These are phyloP conservation scores for Evernia prunastri DNA, from an alignment of 495 filamentous ascomycete genomes.

Conservation along the genomic window DNA sequence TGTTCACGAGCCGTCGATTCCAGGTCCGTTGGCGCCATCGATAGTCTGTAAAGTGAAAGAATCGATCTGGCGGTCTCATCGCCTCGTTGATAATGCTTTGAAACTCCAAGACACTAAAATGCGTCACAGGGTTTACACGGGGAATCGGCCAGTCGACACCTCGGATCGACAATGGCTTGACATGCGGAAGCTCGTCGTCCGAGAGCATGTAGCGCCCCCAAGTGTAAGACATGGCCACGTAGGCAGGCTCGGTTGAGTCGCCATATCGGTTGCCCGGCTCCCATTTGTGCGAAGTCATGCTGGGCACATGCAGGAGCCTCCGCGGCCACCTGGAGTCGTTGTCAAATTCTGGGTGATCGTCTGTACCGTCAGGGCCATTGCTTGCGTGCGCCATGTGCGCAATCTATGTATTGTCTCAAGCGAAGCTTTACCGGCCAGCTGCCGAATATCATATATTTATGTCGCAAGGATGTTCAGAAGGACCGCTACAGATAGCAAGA, in stretches of 20 bases:
- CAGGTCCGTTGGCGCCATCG: no score
- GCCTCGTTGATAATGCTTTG: slow-evolving; percentile 1
- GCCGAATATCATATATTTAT: no score
- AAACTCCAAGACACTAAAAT: slow-evolving; percentile 7
- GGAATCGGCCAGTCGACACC: slow-evolving; percentile 4
- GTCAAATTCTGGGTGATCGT: slow-evolving; percentile 5
- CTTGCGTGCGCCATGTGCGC: no score
- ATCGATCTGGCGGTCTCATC: background rate
- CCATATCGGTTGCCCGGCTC: slow-evolving; percentile 2
- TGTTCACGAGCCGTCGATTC: no score
- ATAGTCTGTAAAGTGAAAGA: no score
- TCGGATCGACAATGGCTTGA: slow-evolving; percentile 1
- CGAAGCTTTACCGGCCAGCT: no score
- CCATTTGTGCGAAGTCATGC: slow-evolving; percentile 11
- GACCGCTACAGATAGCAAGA: no score
- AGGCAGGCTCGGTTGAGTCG: background rate
- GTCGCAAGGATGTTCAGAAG: no score
- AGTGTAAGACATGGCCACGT: slow-evolving; percentile 8
- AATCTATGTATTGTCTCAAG: no score
- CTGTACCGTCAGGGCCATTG: background rate
- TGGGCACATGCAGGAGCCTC: slow-evolving; percentile 7
- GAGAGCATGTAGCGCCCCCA: slow-evolving; percentile 1
- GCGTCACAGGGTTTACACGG: slow-evolving; percentile 2
- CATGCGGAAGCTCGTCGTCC: slow-evolving; percentile 1
- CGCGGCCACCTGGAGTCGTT: slow-evolving; percentile 6